Conservation (phyloP, 345 rosid species). For the Eucalyptus regnans region DNA sequence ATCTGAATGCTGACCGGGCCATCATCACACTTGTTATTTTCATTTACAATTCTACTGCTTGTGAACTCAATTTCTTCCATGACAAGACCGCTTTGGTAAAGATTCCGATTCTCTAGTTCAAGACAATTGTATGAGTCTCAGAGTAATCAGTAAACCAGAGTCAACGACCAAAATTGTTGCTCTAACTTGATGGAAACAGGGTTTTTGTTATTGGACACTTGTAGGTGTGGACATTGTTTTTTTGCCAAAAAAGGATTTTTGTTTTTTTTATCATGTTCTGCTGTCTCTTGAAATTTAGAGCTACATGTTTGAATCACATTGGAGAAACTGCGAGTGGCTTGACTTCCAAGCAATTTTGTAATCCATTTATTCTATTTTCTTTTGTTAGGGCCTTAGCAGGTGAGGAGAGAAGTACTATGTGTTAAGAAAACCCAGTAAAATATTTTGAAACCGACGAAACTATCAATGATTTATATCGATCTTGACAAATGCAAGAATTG, state of each 20-base stretch:
- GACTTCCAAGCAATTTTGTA: not conserved
- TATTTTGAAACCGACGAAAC: not conserved
- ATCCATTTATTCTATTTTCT: not conserved
- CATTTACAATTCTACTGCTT: not conserved
- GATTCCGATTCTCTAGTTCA: not conserved
- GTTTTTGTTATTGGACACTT: not conserved
- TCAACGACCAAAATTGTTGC: not conserved
- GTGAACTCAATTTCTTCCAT: not conserved
- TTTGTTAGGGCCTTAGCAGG: constrained; percentile 12
- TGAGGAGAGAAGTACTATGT: constrained; percentile 67
- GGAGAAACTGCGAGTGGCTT: not conserved
- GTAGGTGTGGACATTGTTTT: not conserved
- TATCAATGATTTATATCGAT: not conserved
- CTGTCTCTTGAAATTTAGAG: not conserved
- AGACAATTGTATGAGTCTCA: not conserved
- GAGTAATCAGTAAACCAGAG: not conserved
- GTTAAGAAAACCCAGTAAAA: not conserved
- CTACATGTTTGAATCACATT: not conserved
- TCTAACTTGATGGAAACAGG: not conserved
- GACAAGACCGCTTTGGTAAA: not conserved
- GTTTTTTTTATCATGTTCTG: not conserved
- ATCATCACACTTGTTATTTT: not conserved
- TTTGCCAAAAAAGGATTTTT: not conserved
- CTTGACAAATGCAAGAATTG: too few relatives aligned
- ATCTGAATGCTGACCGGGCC: not conserved